A percentile compares a stretch with the other conserved stretches of the same genome.
These are phyloP conservation scores for Sporothrix protearum DNA, from an alignment of 2,329 filamentous ascomycete species.

Conservation along the genomic window DNA sequence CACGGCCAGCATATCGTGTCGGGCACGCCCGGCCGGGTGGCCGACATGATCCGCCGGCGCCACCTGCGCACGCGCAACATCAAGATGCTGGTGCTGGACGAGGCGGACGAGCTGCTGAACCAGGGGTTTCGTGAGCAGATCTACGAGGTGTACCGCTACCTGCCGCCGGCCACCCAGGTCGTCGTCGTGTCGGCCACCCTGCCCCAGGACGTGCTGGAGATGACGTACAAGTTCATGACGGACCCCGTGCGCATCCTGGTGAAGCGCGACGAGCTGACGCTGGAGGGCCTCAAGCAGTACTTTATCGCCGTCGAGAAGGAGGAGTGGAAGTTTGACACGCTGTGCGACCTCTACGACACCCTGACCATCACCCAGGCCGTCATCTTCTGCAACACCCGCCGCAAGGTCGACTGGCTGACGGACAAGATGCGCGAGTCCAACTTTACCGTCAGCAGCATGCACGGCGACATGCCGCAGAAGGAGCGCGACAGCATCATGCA, in stretches of 20 bases:
- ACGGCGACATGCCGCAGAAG: constrained; percentile 98
- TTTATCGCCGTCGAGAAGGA: constrained; percentile 99
- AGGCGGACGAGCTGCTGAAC: constrained; percentile 68
- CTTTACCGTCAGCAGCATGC: constrained; percentile 98
- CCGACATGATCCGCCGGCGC: constrained; percentile 60
- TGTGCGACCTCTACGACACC: constrained; percentile 98
- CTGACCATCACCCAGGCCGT: constrained; percentile 98
- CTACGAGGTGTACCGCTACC: constrained; percentile 96
- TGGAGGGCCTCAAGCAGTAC: constrained; percentile 97
- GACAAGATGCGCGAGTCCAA: constrained; percentile 99
- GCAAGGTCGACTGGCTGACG: constrained; percentile 99
- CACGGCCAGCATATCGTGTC: constrained; percentile 98
- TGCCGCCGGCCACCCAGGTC: constrained; percentile 95
- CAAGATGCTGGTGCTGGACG: constrained; percentile 61
- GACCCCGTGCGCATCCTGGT: constrained; percentile 94
- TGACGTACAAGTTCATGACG: constrained; percentile 99
- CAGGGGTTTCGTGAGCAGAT: constrained; percentile 97
- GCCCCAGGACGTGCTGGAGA: constrained; percentile 95
- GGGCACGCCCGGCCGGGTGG: constrained; percentile 91
- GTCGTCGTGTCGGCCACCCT: constrained; percentile 95
- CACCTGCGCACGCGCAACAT: constrained; percentile 58
- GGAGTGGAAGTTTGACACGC: constrained; percentile 99
- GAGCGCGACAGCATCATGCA: constrained; percentile 99
- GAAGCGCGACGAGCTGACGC: constrained; percentile 96
- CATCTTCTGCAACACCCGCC: constrained; percentile 98